phyloP scores from a whole-genome alignment of 2,329 filamentous ascomycete genomes.

The Fusarium drepaniforme region DNA sequence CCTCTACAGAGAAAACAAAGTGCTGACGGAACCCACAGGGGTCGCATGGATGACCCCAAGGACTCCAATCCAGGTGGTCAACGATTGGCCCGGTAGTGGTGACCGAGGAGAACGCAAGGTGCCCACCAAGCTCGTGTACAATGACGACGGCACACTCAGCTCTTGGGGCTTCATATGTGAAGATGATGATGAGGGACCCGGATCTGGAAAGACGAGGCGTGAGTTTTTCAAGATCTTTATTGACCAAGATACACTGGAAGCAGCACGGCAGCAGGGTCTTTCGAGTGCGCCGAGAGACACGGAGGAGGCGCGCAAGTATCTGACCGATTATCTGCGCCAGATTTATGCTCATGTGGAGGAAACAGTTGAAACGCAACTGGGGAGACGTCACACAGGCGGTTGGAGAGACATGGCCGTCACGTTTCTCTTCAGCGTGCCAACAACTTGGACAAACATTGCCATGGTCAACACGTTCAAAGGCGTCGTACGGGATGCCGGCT shows the following conservation, averaged over 20 bases:
- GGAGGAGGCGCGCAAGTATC: background rate
- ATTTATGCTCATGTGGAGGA: background rate
- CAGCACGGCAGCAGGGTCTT: background rate
- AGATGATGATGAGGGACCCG: background rate
- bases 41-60: conserved; percentile 52
- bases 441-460: background rate
- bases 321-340: background rate
- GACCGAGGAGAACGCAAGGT: conserved; percentile 67
- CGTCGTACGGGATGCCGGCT: background rate
- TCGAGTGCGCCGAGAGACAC: background rate
- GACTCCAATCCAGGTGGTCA: conserved; percentile 57
- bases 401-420: background rate
- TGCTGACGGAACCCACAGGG: conserved; percentile 33
- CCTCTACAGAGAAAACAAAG: background rate
- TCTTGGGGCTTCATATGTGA: conserved; percentile 57
- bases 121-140: conserved; percentile 63
- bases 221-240: conserved; percentile 69
- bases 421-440: background rate
- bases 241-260: conserved; percentile 31
- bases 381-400: background rate
- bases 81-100: conserved; percentile 66
- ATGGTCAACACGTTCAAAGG: conserved; percentile 1
- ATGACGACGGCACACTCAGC: conserved; percentile 52
- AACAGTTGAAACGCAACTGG: background rate
- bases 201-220: conserved; percentile 35